Percentiles rank a stretch among this genome's conserved stretches.
These are phyloP conservation scores for Fragilaria crotonensis DNA, from an alignment of 108 stramenopile genomes.

Conservation along the genomic window DNA sequence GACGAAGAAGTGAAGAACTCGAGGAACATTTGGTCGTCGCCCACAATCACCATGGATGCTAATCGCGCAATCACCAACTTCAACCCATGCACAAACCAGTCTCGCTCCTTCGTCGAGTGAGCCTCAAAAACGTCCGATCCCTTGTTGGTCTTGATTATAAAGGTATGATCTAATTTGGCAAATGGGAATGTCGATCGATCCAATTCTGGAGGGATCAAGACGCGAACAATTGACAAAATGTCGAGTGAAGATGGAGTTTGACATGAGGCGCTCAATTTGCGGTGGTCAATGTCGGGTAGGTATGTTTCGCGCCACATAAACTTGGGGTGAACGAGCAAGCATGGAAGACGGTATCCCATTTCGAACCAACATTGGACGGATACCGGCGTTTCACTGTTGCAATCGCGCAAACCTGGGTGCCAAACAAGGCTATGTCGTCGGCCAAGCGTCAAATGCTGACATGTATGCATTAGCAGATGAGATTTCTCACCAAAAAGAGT, in stretches of 20 bases:
- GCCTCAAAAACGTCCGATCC: slow-evolving; percentile 49
- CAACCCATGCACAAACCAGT: slow-evolving; percentile 41
- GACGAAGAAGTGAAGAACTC: slow-evolving; percentile 35
- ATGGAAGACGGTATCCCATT: slow-evolving; percentile 49
- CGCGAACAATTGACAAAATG: slow-evolving; percentile 26
- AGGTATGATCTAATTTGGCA: slow-evolving; percentile 19
- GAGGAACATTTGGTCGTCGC: slow-evolving; percentile 32
- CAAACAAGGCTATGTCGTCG: too few species aligned
- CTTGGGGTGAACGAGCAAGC: slow-evolving; percentile 58
- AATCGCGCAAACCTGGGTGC: too few species aligned
- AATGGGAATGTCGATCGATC: slow-evolving; percentile 29
- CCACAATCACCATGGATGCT: slow-evolving; percentile 42
- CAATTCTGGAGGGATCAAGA: slow-evolving; percentile 14
- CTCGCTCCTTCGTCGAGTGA: slow-evolving; percentile 27
- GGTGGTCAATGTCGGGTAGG: slow-evolving; percentile 22
- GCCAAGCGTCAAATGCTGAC: too few species aligned
- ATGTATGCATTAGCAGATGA: too few species aligned
- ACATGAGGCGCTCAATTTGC: neutral
- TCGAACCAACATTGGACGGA: slow-evolving; percentile 48
- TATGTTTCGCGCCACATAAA: slow-evolving; percentile 52
- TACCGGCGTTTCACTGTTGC: too few species aligned
- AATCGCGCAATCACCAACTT: slow-evolving; percentile 51
- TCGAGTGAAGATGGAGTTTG: slow-evolving; percentile 16
- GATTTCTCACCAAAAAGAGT: too few species aligned
- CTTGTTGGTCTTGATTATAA: slow-evolving; percentile 24